Percentiles rank a stretch among this genome's conserved stretches.
phyloP scores from a whole-genome alignment of 2,329 filamentous ascomycete genomes.

The Helotiales sp. region DNA sequence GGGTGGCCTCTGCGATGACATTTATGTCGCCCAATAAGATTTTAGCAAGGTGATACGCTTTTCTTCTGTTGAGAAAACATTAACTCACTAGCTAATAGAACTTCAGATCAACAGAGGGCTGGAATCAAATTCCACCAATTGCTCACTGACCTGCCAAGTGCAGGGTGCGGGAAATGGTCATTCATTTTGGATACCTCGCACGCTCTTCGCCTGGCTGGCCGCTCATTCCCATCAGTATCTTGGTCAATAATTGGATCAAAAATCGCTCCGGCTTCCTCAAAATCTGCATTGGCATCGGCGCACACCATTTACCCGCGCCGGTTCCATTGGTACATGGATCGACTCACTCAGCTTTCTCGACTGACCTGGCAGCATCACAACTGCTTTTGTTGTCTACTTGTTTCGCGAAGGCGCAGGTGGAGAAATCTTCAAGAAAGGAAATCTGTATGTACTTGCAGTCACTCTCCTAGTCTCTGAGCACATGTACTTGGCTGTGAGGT shows the following conservation, averaged over 20 bases:
- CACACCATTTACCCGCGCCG: conserved; percentile 83
- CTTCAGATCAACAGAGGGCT: background rate
- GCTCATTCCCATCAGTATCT: conserved; percentile 80
- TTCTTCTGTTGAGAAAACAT: background rate
- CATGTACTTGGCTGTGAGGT: conserved; percentile 77
- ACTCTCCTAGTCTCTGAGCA: conserved; percentile 86
- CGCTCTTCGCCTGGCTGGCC: conserved; percentile 94
- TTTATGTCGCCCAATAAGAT: background rate
- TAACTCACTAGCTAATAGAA: background rate
- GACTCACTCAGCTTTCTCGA: conserved; percentile 82
- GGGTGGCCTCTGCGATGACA: background rate
- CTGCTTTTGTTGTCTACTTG: conserved; percentile 84
- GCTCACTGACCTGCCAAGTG: background rate
- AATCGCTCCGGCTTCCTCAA: conserved; percentile 91
- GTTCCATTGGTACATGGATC: conserved; percentile 92
- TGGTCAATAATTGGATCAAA: conserved; percentile 95
- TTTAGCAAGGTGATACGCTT: background rate
- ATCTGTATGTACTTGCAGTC: conserved; percentile 62
- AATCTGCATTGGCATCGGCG: conserved; percentile 84
- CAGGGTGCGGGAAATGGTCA: background rate
- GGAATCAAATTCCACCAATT: background rate
- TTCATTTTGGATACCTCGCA: conserved; percentile 72
- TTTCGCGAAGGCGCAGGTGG: conserved; percentile 61
- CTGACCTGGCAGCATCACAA: conserved; percentile 88
- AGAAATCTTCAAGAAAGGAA: conserved; percentile 69